These are phyloP conservation scores for Logfia minima DNA, from an alignment of 129 eudicot genomes.

Conservation along the genomic window DNA sequence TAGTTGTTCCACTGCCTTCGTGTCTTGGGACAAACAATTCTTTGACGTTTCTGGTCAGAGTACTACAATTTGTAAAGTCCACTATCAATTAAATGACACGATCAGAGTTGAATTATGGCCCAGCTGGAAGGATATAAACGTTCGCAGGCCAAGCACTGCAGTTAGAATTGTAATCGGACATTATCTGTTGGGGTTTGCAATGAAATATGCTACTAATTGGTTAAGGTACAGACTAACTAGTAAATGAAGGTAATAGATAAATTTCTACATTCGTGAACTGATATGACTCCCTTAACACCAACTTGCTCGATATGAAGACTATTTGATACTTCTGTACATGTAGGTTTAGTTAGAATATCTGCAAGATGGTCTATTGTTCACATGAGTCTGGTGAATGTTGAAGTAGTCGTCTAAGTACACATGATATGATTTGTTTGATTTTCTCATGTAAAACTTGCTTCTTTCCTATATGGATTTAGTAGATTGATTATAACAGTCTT, in stretches of 20 bases:
- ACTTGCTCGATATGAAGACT: too few species aligned
- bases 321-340: too few species aligned
- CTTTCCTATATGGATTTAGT: background rate
- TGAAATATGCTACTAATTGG: background rate
- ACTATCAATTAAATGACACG: background rate
- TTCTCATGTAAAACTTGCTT: too few species aligned
- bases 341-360: too few species aligned
- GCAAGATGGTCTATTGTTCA: too few species aligned
- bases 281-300: too few species aligned
- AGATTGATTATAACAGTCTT: background rate
- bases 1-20: background rate
- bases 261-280: too few species aligned
- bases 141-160: constrained; percentile 3
- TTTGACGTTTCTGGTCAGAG: background rate
- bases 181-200: background rate
- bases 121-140: constrained; percentile 15
- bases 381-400: too few species aligned
- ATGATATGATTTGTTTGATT: too few species aligned
- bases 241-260: too few species aligned
- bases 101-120: background rate
- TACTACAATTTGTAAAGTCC: background rate
- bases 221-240: too few species aligned
- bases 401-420: too few species aligned
- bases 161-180: background rate
- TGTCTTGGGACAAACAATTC: background rate